These are phyloP conservation scores for Theileria parva DNA, from an alignment of 169 alveolate genomes.

Conservation along the genomic window DNA sequence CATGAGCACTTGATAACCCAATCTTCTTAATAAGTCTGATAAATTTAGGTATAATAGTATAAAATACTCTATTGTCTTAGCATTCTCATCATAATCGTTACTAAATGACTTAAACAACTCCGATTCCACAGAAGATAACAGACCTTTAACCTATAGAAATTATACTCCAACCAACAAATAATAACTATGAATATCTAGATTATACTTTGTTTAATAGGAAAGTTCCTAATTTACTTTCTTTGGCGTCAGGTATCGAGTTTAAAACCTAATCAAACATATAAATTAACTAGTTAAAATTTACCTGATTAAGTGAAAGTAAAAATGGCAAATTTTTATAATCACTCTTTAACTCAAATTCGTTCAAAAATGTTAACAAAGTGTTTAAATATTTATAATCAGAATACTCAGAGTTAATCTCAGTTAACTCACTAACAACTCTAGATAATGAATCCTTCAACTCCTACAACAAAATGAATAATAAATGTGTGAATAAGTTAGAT, in stretches of 20 bases:
- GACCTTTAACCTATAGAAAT: background rate
- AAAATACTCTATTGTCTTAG: conserved; percentile 23
- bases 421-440: background rate
- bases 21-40: conserved; percentile 23
- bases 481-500: background rate
- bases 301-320: conserved; percentile 3
- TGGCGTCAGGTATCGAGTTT: background rate
- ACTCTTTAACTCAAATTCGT: background rate
- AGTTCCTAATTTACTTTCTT: background rate
- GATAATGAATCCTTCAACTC: background rate
- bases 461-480: background rate
- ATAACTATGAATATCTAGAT: too few species aligned
- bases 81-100: conserved; percentile 29
- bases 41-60: background rate
- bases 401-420: background rate
- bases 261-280: background rate
- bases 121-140: background rate
- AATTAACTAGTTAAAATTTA: background rate
- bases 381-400: conserved; percentile 8
- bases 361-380: conserved; percentile 1
- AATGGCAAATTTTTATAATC: background rate
- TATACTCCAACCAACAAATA: background rate
- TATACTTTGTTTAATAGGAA: background rate
- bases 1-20: conserved; percentile 28
- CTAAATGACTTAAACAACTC: conserved; percentile 43